Evolutionary conservation across 495 filamentous ascomycete genomes (phyloP), one percentile per base, ranked within the genome.

Genomic region (Xanthoparmelia taractica): DNA sequence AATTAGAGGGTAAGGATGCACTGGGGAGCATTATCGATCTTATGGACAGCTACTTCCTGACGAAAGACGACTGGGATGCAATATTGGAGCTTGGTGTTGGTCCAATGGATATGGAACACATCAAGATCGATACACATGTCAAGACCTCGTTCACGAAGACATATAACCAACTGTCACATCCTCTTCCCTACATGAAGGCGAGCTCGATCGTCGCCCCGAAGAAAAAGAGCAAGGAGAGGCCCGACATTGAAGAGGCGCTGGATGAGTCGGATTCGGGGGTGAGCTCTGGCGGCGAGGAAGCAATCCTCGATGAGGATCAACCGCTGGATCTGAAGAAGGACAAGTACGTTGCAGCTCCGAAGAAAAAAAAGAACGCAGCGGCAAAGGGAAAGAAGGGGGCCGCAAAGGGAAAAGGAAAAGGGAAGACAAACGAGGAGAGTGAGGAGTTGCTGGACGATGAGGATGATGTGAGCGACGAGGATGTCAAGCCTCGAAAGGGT

Each of bases 1-100:
- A 86, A 70, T 72, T 75, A 0, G 83, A 90, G 57, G 91, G 91
- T 68, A 91, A 90, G 71, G 88, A 91, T 0, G 78, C 80, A 33
- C 84, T 94, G 40, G 77, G 81, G 0, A 82, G 85, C n/a, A 78
- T 87, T 48, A 96, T 97, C 69, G 82, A 92, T 37, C 78, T 96
- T 50, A 96, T 99, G 94, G 94, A 99, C 70, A 88, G 86, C 73
- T 99, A 99, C 73, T 99, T 87, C 75, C 81, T 99, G n/a, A 97
- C 94, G 0, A 85, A 85, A 61, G 94, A 97, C 10, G 94, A 99
- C 74, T 96, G 87, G 73, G 94, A 99, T 73, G 87, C 84, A 18
- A 89, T 97, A 68, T 77, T 92, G 65, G 94, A 99, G 73, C 84
- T 99, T 15, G 93, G 91, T 15, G 80, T 99, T 38, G 95, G 94